phyloP scores from a whole-genome alignment of 2,329 filamentous ascomycete genomes.

The Aspergillus spinulosporus region DNA sequence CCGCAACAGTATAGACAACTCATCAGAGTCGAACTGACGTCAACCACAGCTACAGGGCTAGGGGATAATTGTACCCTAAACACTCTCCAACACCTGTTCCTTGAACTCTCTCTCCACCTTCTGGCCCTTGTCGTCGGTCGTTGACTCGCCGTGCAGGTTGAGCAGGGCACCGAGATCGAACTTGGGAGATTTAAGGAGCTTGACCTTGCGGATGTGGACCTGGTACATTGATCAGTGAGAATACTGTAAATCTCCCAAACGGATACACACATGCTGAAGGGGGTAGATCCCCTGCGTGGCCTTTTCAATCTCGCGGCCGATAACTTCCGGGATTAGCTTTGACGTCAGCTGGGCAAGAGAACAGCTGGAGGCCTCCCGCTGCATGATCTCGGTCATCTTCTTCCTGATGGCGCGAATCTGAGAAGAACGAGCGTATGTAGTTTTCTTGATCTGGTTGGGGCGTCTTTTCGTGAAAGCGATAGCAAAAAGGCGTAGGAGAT shows the following conservation, averaged over 20 bases:
- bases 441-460: constrained; percentile 99
- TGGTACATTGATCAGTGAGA: constrained; percentile 49
- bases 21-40: neutral
- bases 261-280: constrained; percentile 81
- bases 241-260: neutral
- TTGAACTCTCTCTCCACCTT: constrained; percentile 99
- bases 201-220: constrained; percentile 99
- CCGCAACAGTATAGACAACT: constrained; percentile 8
- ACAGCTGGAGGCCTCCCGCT: constrained; percentile 90
- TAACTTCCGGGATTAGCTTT: constrained; percentile 99
- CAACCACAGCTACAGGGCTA: constrained; percentile 72
- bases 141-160: constrained; percentile 95
- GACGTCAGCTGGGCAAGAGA: constrained; percentile 93
- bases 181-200: constrained; percentile 98
- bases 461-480: constrained; percentile 99
- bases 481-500: constrained; percentile 97
- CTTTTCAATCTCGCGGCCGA: constrained; percentile 99
- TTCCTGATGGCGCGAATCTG: constrained; percentile 98
- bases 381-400: constrained; percentile 99
- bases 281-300: constrained; percentile 99
- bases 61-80: constrained; percentile 70
- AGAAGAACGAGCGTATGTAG: constrained; percentile 93
- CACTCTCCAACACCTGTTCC: constrained; percentile 90
- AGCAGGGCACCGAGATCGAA: constrained; percentile 97
- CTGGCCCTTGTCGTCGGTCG: constrained; percentile 92